Evolutionary conservation across 2,329 filamentous ascomycete genomes (phyloP), one percentile per base, ranked within the genome.

Genomic region (Botryotinia narcissicola): DNA sequence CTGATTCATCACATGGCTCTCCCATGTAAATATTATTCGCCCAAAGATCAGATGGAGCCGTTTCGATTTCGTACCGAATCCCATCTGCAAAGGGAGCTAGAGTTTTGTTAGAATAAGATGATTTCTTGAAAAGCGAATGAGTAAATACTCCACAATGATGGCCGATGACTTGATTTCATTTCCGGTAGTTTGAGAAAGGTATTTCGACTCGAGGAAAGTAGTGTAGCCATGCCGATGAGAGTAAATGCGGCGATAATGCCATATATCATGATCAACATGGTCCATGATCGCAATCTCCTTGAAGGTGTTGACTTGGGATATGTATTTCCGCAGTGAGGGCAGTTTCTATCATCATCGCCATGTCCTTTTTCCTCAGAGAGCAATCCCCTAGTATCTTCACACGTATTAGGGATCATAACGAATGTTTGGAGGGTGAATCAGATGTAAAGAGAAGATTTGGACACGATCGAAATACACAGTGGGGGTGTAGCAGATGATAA

Each of bases 1-100:
- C 70, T 22, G 70, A 72, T 29, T 66, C 70, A 18, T 71, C 40
- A 25, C 69, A 71, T 51, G 69, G 69, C 37, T 71, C 69, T 71
- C 70, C 59, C 44, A 64, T 71, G 35, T 57, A 71, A 32, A 64
- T 18, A 12, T 37, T 40, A 14, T 51, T 71, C 35, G 44, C 44
- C 70, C 70, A 71, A 16, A 63, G 59, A 32, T 71, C 60, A 25
- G 59, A 29, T 29, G 70, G 60, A 32, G 57, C 44, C 3, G 60
- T 64, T 40, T 71, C 20, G 2, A 64, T 54, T 54, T 64, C 59
- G 25, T 71, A 71, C 29, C 10, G 46, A 10, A 71, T 64, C 4
- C 60, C 70, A 6, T 64, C 42, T 40, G 25, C 37, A 51, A 71
- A 71, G 8, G 70, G 70, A 51, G 59, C 70, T 71, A 7, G 25